Percentiles rank a stretch among this genome's conserved stretches.
Conservation (phyloP, 306 rosid species). For the Medicago lupulina region DNA sequence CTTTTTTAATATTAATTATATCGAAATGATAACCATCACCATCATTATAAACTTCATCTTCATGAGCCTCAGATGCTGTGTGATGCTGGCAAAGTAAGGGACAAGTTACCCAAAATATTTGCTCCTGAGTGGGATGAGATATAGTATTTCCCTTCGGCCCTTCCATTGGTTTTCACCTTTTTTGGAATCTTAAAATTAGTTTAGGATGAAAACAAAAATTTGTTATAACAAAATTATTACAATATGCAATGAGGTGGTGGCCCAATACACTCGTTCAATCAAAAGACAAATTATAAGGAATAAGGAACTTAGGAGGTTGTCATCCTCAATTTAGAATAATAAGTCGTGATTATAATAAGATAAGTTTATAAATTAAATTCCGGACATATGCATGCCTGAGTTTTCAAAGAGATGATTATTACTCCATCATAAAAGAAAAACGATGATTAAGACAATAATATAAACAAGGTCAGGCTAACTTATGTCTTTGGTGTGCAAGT, state of each 20-base stretch:
- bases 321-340: slow-evolving; percentile 24
- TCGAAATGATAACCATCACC: slow-evolving; percentile 51
- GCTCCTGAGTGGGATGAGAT: slow-evolving; percentile 37
- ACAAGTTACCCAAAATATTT: slow-evolving; percentile 61
- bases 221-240: not conserved
- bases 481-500: too few relatives aligned
- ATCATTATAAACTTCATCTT: slow-evolving; percentile 56
- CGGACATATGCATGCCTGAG: slow-evolving; percentile 38
- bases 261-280: slow-evolving; percentile 25
- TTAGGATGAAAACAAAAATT: not conserved
- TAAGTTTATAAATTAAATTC: not conserved
- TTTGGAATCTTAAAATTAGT: not conserved
- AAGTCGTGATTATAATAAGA: slow-evolving; percentile 29
- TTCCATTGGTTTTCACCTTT: slow-evolving; percentile 31
- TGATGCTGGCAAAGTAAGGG: slow-evolving; percentile 54
- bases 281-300: slow-evolving; percentile 20
- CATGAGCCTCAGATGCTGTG: slow-evolving; percentile 62
- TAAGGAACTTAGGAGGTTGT: slow-evolving; percentile 2
- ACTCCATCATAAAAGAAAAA: not conserved
- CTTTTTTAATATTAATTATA: slow-evolving; percentile 48
- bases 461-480: too few relatives aligned
- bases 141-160: slow-evolving; percentile 19
- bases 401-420: slow-evolving; percentile 37
- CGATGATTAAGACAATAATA: slow-evolving; percentile 32
- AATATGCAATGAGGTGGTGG: not conserved